Evolutionary conservation across 805 yeast species (phyloP), one percentile per base, ranked within the genome.

Genomic region (Jamesozyma piceae): DNA sequence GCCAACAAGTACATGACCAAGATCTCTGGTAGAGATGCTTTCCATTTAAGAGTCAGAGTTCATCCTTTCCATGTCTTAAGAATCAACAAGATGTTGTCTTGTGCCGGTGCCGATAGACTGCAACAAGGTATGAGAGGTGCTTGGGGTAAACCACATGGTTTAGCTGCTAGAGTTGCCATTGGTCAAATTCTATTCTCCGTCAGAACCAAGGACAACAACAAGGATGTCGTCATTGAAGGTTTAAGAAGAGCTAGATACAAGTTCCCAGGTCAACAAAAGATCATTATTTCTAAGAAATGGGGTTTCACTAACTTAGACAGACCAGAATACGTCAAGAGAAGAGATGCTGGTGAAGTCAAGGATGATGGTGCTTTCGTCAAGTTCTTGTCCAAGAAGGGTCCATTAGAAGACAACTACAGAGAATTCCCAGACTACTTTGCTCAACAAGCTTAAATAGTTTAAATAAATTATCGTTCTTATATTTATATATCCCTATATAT

Each of bases 121-220:
- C 98, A 92, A 80, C 97, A 92, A 79, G 98, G 98, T 89, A 92
- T 92, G 98, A 90, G 98, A 87, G 95, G 95, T 81, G 98, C 98
- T 71, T 92, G 97, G 97, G 98, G 98, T 88, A 92, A 92, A 80
- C 98, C 98, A 67, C 96, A 89, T 66, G 98, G 98, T 80, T 79
- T 88, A 67, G 98, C 97, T 65, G 98, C 98, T 66, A 88, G 98
- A 75, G 97, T 92, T 71, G 76, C 76, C 77, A 92, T 92, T 74
- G 98, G 98, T 69, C 98, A 92, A 79, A 82, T 92, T 71, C 80
- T 92, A 71, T 80, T 92, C 77, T 90, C 97, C 58, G 87, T 87
- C 72, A 90, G 98, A 80, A 85, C 97, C 74, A 90, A 83, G 81
- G 98, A 92, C 75, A 73, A 80, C 67, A 89, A 88, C 95, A 88